Conservation (phyloP, 1,284 basidiomycete genomes). For the Serendipita sp. region DNA sequence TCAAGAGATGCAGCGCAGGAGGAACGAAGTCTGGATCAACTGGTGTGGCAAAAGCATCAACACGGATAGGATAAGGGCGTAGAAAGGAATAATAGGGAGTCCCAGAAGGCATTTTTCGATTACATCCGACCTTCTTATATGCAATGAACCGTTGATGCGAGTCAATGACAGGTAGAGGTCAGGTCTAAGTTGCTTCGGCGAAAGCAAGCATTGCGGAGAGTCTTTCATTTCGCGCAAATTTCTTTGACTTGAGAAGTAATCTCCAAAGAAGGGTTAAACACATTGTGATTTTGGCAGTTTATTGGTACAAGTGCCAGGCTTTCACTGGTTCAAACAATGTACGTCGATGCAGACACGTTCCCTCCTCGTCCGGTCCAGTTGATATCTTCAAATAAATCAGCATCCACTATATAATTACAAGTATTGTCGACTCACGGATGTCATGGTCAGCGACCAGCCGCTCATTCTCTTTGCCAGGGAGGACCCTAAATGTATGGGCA, state of each 20-base stretch:
- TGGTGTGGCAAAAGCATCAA: slow-evolving; percentile 55
- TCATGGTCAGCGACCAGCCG: slow-evolving; percentile 70
- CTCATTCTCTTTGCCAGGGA: slow-evolving; percentile 77
- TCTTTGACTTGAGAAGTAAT: not conserved
- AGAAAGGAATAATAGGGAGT: slow-evolving; percentile 55
- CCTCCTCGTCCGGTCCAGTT: slow-evolving; percentile 93
- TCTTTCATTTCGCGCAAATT: too few relatives aligned
- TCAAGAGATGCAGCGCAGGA: slow-evolving; percentile 58
- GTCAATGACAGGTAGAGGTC: not conserved
- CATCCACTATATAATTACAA: not conserved
- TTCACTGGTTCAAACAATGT: slow-evolving; percentile 52
- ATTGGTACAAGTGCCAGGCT: not conserved
- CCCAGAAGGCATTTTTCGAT: slow-evolving; percentile 45
- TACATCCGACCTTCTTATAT: not conserved
- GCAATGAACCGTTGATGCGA: not conserved
- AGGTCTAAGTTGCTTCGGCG: not conserved
- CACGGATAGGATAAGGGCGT: slow-evolving; percentile 59
- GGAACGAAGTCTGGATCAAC: slow-evolving; percentile 23
- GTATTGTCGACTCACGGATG: slow-evolving; percentile 51
- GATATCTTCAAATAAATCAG: slow-evolving; percentile 23
- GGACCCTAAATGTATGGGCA: slow-evolving; percentile 87
- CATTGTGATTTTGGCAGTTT: not conserved
- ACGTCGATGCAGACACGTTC: slow-evolving; percentile 82
- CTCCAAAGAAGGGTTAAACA: not conserved
- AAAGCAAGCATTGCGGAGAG: too few relatives aligned